Evolutionary conservation across 257 asterid species (phyloP).

Genomic region (Thymus quinquecostatus): DNA sequence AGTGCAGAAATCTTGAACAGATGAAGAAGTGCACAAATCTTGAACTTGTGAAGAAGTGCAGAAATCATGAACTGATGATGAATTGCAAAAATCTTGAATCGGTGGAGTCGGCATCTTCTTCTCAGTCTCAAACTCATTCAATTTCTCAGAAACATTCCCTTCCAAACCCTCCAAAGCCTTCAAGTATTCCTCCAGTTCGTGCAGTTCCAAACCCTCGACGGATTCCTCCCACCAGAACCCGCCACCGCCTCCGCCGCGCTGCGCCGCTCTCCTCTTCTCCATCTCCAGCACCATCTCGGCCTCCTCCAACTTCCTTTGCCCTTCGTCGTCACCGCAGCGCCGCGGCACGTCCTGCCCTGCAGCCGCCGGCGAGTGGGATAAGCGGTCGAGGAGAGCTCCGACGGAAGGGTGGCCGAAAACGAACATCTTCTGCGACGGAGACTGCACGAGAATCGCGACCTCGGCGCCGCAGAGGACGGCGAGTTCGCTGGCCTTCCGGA

Average conservation of each 20-base stretch:
- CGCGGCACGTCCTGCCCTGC: slow-evolving; percentile 15
- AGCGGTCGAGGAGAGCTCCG: slow-evolving; percentile 24
- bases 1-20: background rate
- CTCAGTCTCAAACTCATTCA: slow-evolving; percentile 16
- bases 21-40: background rate
- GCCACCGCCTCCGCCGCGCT: background rate
- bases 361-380: background rate
- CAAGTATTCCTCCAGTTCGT: slow-evolving; percentile 46
- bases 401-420: slow-evolving; percentile 35
- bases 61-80: too few species aligned
- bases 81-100: background rate
- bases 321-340: background rate
- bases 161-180: slow-evolving; percentile 39
- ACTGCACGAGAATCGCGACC: slow-evolving; percentile 39
- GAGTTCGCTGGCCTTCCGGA: slow-evolving; percentile 46
- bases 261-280: slow-evolving; percentile 22
- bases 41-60: background rate
- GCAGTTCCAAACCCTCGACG: slow-evolving; percentile 37
- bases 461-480: slow-evolving; percentile 37
- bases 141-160: slow-evolving; percentile 31
- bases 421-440: slow-evolving; percentile 37
- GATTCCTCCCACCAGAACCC: slow-evolving; percentile 46
- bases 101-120: background rate
- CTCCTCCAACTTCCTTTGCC: slow-evolving; percentile 28
- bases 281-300: slow-evolving; percentile 34